These are phyloP conservation scores for Protomyces macrosporus DNA, from an alignment of 1,139 yeast genomes.

Conservation along the genomic window DNA sequence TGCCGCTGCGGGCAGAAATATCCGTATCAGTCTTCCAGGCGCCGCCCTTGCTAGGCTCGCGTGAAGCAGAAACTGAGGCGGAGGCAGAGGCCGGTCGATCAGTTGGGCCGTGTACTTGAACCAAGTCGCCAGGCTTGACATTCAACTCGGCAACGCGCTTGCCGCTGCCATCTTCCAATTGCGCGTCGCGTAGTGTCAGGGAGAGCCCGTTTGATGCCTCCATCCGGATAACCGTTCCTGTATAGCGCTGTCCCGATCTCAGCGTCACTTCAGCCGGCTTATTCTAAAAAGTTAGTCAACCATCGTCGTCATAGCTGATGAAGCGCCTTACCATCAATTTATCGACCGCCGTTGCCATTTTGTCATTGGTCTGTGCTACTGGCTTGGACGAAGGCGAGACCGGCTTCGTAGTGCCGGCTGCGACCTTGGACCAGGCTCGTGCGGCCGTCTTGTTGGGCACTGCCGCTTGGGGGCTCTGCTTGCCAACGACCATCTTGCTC, in stretches of 20 bases:
- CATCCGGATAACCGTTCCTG: slow-evolving; percentile 3
- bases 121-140: slow-evolving; percentile 56
- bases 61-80: slow-evolving; percentile 17
- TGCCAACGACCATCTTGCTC: not conserved
- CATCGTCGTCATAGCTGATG: too few relatives aligned
- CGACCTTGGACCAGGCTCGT: slow-evolving; percentile 21
- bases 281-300: not conserved
- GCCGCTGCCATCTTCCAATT: slow-evolving; percentile 35
- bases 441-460: not conserved
- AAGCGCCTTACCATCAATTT: not conserved
- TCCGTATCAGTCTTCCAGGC: slow-evolving; percentile 78
- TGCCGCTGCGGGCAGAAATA: slow-evolving; percentile 43
- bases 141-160: slow-evolving; percentile 47
- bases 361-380: not conserved
- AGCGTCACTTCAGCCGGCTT: slow-evolving; percentile 13
- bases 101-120: slow-evolving; percentile 47
- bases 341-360: slow-evolving; percentile 1
- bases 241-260: not conserved
- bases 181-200: slow-evolving; percentile 5
- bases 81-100: slow-evolving; percentile 12
- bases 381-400: not conserved
- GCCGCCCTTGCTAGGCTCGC: not conserved
- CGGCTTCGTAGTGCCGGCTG: not conserved
- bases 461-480: not conserved
- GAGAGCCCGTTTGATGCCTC: not conserved